phyloP scores from a whole-genome alignment of 1,284 basidiomycete species.

The Rhodotorula sp. region DNA sequence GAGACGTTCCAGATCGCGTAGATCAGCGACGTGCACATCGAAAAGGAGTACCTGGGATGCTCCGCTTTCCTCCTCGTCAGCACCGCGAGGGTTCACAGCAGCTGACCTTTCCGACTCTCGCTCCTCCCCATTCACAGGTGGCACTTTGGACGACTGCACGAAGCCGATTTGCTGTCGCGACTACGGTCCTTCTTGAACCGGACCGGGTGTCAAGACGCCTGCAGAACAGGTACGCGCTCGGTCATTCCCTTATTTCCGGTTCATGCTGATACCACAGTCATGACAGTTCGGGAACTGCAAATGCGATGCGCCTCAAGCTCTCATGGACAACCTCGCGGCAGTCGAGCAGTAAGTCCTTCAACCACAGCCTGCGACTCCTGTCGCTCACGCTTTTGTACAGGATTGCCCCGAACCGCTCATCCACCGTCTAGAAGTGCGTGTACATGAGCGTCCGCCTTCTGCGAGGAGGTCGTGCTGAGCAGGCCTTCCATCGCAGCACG shows the following conservation, averaged over 20 bases:
- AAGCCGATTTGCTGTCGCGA: constrained; percentile 60
- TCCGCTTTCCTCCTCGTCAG: background rate
- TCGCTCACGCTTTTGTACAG: background rate
- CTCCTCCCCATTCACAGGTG: constrained; percentile 18
- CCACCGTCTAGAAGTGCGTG: constrained; percentile 52
- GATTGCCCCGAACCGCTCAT: constrained; percentile 41
- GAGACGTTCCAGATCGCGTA: constrained; percentile 43
- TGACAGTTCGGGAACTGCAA: background rate
- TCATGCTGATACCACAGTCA: no score
- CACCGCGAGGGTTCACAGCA: no score
- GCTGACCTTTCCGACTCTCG: background rate
- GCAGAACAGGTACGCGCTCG: no score
- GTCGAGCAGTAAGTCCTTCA: constrained; percentile 45
- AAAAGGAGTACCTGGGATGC: constrained; percentile 47
- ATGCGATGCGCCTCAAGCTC: constrained; percentile 37
- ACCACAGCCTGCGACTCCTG: no score
- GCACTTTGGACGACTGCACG: constrained; percentile 58
- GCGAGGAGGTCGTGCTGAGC: background rate
- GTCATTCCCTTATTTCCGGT: no score
- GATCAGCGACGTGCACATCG: constrained; percentile 45
- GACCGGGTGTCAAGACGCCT: background rate
- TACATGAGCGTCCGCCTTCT: background rate
- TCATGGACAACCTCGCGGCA: constrained; percentile 56
- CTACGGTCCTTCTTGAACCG: constrained; percentile 29
- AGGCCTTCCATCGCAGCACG: background rate